A percentile compares a stretch with the other conserved stretches of the same genome.
Evolutionary conservation across 2,329 filamentous ascomycete genomes (phyloP).

Genomic region (Penicillium glabrum): DNA sequence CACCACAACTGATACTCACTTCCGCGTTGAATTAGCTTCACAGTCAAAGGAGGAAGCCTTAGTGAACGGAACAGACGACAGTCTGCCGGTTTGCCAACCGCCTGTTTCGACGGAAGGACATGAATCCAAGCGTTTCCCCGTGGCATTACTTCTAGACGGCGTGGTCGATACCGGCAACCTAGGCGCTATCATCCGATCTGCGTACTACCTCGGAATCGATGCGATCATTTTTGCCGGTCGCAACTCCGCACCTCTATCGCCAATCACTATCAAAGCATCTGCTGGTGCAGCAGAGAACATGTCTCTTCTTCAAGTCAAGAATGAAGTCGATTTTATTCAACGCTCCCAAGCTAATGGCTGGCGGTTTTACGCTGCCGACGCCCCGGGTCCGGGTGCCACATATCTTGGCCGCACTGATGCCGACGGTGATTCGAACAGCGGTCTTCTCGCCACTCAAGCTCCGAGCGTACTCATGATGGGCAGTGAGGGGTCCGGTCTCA

Average conservation of each 20-base stretch:
- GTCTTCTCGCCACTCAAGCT: constrained; percentile 51
- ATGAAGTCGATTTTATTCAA: constrained; percentile 68
- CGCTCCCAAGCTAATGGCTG: constrained; percentile 71
- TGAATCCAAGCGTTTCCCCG: constrained; percentile 33
- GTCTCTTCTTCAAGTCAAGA: constrained; percentile 67
- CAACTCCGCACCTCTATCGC: constrained; percentile 71
- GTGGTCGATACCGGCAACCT: constrained; percentile 82
- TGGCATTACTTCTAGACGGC: constrained; percentile 46
- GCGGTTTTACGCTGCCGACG: constrained; percentile 76
- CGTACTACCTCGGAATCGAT: constrained; percentile 86
- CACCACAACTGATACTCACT: constrained; percentile 49
- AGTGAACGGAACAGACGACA: constrained; percentile 66
- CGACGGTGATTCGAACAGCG: constrained; percentile 39
- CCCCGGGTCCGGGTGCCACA: constrained; percentile 33
- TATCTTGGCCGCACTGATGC: constrained; percentile 20
- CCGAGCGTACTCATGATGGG: constrained; percentile 82
- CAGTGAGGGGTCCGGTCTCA: constrained; percentile 74
- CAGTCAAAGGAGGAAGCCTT: constrained; percentile 72
- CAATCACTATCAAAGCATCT: constrained; percentile 81
- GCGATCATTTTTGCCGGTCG: constrained; percentile 75
- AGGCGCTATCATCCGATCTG: constrained; percentile 83
- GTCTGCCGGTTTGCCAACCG: constrained; percentile 44
- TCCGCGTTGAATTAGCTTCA: constrained; percentile 60
- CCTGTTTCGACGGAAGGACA: constrained; percentile 5
- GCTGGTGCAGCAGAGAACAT: constrained; percentile 83